Base-by-base conservation (phyloP, 352 stramenopile species). In the Sclerospora graminicola region DNA sequence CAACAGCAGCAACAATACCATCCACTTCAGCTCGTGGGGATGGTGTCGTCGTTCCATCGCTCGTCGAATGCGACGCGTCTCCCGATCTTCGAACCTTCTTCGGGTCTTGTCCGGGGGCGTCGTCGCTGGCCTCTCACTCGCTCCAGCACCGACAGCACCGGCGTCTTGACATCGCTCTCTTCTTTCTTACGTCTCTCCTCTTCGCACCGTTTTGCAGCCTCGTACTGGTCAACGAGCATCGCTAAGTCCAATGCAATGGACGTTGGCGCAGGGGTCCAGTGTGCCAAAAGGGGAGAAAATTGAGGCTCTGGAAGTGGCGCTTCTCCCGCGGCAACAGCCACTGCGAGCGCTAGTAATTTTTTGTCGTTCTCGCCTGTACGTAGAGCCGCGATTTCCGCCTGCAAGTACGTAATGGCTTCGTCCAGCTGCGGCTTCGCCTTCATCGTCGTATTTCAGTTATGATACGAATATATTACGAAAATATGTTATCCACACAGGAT, bases 331-430 rank as follows among this genome's bases (percentile, higher is more conserved):
- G 60, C 48, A 0, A 59, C 45, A 13, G 48, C 35, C 16, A 62
- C 38, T 11, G 75, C 55, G 8, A 82, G 38, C 6, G 60, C 51
- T 9, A 60, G 41, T 2, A 85, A 53, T 8, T 11, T 44, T 1
- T 48, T 28, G 26, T 84, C 72, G 23, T 57, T 66, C 21, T 59
- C 45, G 4, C 68, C 68, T 2, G 57, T 47, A 8, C 57, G 48
- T 9, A 85, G 54, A 43, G 69, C 60, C 14, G 43, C 43, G 13
- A 88, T 57, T 33, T 88, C 67, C 7, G 62, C 51, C 38, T 71
- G 63, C 15, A 88, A 50, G 40, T 66, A 74, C 31, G 67, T 48
- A 31, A 85, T 71, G 18, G 72, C 70, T 13, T 70, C 68, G 37
- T 80, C 60, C 8, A 88, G 47, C 56, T 79, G 59, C 21, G 72